phyloP scores from a whole-genome alignment of 2,329 filamentous ascomycete species.

The Arthrobotrys iridis region DNA sequence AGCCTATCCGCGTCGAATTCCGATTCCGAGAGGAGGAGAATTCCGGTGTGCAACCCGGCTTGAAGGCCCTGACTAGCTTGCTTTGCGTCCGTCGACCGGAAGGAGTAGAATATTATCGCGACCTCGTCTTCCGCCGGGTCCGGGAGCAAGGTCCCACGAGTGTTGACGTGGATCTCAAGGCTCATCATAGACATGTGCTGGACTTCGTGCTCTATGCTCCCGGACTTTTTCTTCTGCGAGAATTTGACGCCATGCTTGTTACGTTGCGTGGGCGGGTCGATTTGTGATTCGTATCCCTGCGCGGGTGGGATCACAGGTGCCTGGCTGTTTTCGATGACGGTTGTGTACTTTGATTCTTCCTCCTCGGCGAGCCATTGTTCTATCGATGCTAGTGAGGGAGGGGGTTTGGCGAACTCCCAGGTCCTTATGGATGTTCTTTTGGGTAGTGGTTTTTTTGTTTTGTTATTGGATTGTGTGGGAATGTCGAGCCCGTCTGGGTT shows the following conservation, averaged over 20 bases:
- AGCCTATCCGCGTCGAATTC: conserved; percentile 71
- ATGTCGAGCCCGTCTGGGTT: conserved; percentile 68
- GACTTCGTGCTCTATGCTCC: conserved; percentile 81
- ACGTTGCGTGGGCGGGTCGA: conserved; percentile 85
- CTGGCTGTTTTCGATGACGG: conserved; percentile 22
- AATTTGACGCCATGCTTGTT: conserved; percentile 86
- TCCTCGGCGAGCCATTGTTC: conserved; percentile 71
- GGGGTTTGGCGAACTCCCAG: conserved; percentile 79
- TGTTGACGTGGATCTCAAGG: conserved; percentile 90
- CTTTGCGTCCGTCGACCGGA: conserved; percentile 77
- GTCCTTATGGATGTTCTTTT: conserved; percentile 71
- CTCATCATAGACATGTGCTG: conserved; percentile 98
- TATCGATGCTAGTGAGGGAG: conserved; percentile 78
- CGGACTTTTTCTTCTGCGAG: conserved; percentile 77
- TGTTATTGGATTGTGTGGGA: conserved; percentile 64
- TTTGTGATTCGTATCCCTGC: conserved; percentile 74
- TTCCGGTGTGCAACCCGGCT: conserved; percentile 71
- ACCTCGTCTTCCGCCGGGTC: conserved; percentile 93
- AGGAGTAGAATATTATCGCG: conserved; percentile 86
- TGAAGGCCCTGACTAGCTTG: conserved; percentile 65
- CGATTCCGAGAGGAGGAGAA: conserved; percentile 76
- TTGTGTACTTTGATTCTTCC: conserved; percentile 58
- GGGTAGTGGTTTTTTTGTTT: conserved; percentile 63
- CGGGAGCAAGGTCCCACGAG: conserved; percentile 79
- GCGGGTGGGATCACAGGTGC: conserved; percentile 32